These are phyloP conservation scores for Abrus precatorius DNA, from an alignment of 306 rosid species.

Conservation along the genomic window DNA sequence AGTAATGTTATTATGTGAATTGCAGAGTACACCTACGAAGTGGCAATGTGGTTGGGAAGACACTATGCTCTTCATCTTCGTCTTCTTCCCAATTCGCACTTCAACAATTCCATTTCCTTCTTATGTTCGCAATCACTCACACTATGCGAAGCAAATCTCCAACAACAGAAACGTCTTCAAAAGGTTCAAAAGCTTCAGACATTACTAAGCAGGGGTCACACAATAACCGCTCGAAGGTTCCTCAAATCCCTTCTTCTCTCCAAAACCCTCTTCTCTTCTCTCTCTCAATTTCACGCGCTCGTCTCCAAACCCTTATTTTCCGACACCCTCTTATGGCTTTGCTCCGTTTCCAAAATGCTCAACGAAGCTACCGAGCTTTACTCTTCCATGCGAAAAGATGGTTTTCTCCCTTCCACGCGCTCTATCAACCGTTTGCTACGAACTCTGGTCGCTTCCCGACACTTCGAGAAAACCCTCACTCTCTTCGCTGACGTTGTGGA, in stretches of 20 bases:
- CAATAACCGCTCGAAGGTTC: slow-evolving; percentile 53
- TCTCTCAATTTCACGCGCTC: slow-evolving; percentile 58
- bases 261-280: slow-evolving; percentile 58
- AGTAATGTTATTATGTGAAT: background rate
- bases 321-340: slow-evolving; percentile 60
- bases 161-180: slow-evolving; percentile 51
- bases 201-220: slow-evolving; percentile 60
- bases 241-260: slow-evolving; percentile 64
- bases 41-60: slow-evolving; percentile 56
- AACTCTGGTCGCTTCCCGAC: slow-evolving; percentile 51
- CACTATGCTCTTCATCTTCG: slow-evolving; percentile 22
- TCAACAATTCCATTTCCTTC: slow-evolving; percentile 23
- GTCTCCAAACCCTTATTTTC: slow-evolving; percentile 63
- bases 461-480: slow-evolving; percentile 52
- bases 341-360: slow-evolving; percentile 56
- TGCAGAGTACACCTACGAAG: background rate
- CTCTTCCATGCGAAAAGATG: slow-evolving; percentile 61
- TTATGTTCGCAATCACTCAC: slow-evolving; percentile 55
- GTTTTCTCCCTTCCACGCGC: slow-evolving; percentile 58
- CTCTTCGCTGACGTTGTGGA: slow-evolving; percentile 62
- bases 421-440: slow-evolving; percentile 61
- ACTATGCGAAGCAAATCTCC: background rate
- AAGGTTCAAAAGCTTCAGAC: slow-evolving; percentile 58
- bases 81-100: slow-evolving; percentile 47
- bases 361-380: slow-evolving; percentile 58